Base-by-base conservation (phyloP, 768 basidiomycete species). In the Boletales sp. region DNA sequence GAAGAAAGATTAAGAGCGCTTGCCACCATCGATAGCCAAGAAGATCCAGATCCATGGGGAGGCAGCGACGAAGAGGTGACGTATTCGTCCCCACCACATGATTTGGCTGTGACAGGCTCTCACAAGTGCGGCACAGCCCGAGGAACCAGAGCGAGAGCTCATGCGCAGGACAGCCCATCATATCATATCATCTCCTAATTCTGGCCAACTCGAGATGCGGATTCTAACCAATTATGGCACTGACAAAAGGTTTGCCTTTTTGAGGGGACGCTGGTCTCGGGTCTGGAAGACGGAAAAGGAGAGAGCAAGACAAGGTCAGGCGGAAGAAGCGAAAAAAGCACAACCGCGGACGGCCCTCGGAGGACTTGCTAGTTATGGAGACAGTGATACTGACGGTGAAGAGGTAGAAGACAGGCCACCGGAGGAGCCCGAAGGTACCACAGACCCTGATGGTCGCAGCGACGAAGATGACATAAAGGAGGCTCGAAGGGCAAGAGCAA, bases 151-250 rank as follows among this genome's bases (percentile, higher is more conserved):
- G 57, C 73, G 64, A 43, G 77, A 79, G 4, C 74, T 94, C 11
- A 93, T 96, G 83, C 68, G 71, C 11, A 80, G 84, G 46, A 94
- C 92, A 0, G 88, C 88, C 0, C 56, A 63, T 12, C 87, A 91
- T 52, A 68, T 94, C 31, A 61, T 77, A 21, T 68, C 80, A 8
- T 87, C 91, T 1, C 81, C 85, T 2, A 92, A 94, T 59, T 79
- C 89, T 14, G 80, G 84, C 0, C 83, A 92, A 55, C 75, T 95
- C 19, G 91, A 94, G 65, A 83, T 93, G 77, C 81, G 92, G 7
- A 93, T 96, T 58, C 72, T 95, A 14, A 85, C 93, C 10, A 92
- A 95, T 57, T 80, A 94, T 60, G 86, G 90, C 0, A 70, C 74
- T 12, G 91, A 95, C 63, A 71, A 73, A 40, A 78, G 88, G 7